Evolutionary conservation across 345 rosid species (phyloP), one percentile per base, ranked within the genome.

Genomic region (Sonneratia caseolaris): DNA sequence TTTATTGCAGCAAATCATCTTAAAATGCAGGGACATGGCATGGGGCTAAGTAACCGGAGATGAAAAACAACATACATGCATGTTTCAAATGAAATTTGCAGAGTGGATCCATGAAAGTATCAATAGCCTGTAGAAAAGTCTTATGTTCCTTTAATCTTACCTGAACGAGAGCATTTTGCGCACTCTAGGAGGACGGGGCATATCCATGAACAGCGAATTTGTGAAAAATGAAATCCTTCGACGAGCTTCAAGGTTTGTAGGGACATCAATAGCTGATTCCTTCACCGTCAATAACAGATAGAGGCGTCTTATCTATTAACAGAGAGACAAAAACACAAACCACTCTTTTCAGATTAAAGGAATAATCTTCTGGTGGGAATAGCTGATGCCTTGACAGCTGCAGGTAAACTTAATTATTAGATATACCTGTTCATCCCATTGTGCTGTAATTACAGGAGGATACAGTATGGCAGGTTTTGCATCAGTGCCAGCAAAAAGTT

Each of bases 131-230:
- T 9, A 57, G 40, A 19, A 36, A 66, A n/a, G 22, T 24, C 49
- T 4, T 24, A 21, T 15, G 38, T 11, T 59, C 24, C 19, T 37
- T 68, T 22, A 68, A 43, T 45, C 18, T n/a, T 53, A 81, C 98
- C 97, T 94, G 89, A 91, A 94, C 59, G 97, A 94, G 72, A 94
- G 91, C 97, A 91, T 94, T 78, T 87, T 88, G 70, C 91, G 93
- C 74, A 94, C 98, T 56, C 85, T 81, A 73, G 98, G 97, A 81
- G 97, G 86, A 67, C 89, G 92, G 5, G 97, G 98, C 96, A 94
- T 91, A 78, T 94, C 98, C 98, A 91, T 94, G 76, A 94, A 94
- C 77, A 91, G 81, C 32, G 98, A 94, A 69, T 91, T 94, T 73
- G 97, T 74, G 80, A 91, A 91, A 85, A 94, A 94, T 65, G 98